Evolutionary conservation across 164 flowering plant species (phyloP), one percentile per base, ranked within the genome.

Genomic region (Magnolia kwangsiensis): DNA sequence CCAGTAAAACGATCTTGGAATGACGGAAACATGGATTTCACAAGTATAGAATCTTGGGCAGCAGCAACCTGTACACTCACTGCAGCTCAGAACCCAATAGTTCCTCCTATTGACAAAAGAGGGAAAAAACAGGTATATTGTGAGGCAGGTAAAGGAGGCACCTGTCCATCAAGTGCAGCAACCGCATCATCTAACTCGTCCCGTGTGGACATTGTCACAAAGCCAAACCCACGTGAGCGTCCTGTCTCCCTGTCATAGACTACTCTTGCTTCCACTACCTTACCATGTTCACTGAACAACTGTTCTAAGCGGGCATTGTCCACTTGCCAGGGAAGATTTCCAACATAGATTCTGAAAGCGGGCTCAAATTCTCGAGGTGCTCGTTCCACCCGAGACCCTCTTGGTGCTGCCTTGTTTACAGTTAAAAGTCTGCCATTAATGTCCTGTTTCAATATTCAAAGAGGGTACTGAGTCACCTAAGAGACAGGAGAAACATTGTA

Each of bases 151-250:
- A 2, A 29, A 58, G 3, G 14, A 72, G 45, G 75, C 83, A 94
- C 99, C 97, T 90, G 90, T 81, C 98, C 97, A 84, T 96, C 97
- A 31, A 94, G 94, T 71, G 94, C 96, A 67, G 88, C 88, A 80
- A 96, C 87, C 61, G 97, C 99, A 83, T 92, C 96, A 77, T 91
- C 84, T 82, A 91, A 71, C 78, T 92, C 98, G 18, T 86, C 63
- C 74, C 89, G 88, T 31, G 83, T 71, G 24, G 96, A 78, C 93
- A 94, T 87, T 3, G 88, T 85, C 13, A 89, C 91, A 79, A 90
- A 90, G 70, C 91, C 93, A 81, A 88, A 90, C 31, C 93, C 93
- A 72, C 90, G 89, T 73, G 93, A 90, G 1, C 90, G 89, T 19
- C 89, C 88, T 63, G 85, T 82, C 51, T 90, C 91, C 65, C 86